Base-by-base conservation (phyloP, 2,329 filamentous ascomycete genomes). In the Fusarium algeriense region DNA sequence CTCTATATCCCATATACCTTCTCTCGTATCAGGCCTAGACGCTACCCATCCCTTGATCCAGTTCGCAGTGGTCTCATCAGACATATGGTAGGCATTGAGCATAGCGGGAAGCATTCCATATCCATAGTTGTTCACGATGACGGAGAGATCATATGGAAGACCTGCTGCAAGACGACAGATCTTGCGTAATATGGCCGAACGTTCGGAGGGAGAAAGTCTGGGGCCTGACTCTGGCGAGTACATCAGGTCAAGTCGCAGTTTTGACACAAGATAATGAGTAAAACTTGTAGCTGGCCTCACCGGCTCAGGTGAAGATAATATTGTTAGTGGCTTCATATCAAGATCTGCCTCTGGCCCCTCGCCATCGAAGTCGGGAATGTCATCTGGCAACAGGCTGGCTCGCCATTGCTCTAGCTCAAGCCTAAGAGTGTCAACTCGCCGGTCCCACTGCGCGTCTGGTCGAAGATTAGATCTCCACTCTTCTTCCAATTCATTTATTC, bases 1-100 rank as follows among this genome's bases (percentile, higher is more conserved):
- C 4, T 55, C 30, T 3, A 71, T 63, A 26, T 73, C 69, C 70
- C 70, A 73, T 26, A 73, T 73, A 2, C 70, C 70, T 13, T 73
- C 70, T 20, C 67, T 45, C 1, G 62, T 45, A 3, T 60, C 30
- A 7, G 70, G 70, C 12, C 69, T 48, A 2, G 28, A 23, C 3
- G 44, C 46, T 28, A 73, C 53, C 70, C 70, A 73, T 10, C 28
- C 26, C 12, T 50, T 59, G 13, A 73, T 73, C 70, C 70, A 73
- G 0, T 41, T 38, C 7, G 34, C 46, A n/a, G 43, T 62, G 3
- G 13, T 6, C 7, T 64, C 49, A 5, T 70, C 61, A 0, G 70
- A 62, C 34, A 69, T 44, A 32, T 73, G 62, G 23, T 73, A 73
- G 2, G 64, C 67, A 12, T 69, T 70, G 6, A 73, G 61, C 57